Evolutionary conservation across 1,284 basidiomycete genomes (phyloP).

Genomic region (Ustilago xerochloae): DNA sequence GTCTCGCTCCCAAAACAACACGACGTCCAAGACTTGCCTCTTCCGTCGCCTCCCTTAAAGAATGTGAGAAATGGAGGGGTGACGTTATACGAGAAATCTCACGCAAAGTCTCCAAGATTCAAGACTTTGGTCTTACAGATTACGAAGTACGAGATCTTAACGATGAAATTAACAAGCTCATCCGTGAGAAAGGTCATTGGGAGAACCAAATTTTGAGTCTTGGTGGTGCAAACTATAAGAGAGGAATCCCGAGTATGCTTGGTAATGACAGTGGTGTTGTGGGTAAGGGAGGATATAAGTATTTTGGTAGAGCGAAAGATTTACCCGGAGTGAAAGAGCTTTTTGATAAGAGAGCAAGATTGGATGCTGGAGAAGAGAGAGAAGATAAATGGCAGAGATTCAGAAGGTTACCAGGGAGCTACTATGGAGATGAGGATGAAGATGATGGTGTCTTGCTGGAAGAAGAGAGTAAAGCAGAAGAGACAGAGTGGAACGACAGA

Average conservation of each 20-base stretch:
- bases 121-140: constrained; percentile 91
- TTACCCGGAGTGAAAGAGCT: constrained; percentile 94
- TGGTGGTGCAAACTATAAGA: constrained; percentile 94
- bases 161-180: constrained; percentile 95
- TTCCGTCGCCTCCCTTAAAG: constrained; percentile 86
- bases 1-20: constrained; percentile 79
- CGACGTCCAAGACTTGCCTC: constrained; percentile 89
- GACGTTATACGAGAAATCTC: constrained; percentile 94
- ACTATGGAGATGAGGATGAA: constrained; percentile 93
- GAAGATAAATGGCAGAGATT: constrained; percentile 87
- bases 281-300: constrained; percentile 90
- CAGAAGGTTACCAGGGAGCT: constrained; percentile 84
- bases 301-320: constrained; percentile 96
- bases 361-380: constrained; percentile 80
- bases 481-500: constrained; percentile 76
- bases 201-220: constrained; percentile 95
- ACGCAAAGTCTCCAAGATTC: constrained; percentile 95
- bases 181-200: constrained; percentile 96
- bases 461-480: constrained; percentile 45
- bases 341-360: constrained; percentile 78
- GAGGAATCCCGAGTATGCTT: constrained; percentile 87
- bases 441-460: constrained; percentile 76
- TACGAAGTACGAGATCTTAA: constrained; percentile 96
- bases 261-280: constrained; percentile 84
- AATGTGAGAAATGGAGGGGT: constrained; percentile 94